These are phyloP conservation scores for Paraleonurus japonicus DNA, from an alignment of 257 asterid genomes.

Conservation along the genomic window DNA sequence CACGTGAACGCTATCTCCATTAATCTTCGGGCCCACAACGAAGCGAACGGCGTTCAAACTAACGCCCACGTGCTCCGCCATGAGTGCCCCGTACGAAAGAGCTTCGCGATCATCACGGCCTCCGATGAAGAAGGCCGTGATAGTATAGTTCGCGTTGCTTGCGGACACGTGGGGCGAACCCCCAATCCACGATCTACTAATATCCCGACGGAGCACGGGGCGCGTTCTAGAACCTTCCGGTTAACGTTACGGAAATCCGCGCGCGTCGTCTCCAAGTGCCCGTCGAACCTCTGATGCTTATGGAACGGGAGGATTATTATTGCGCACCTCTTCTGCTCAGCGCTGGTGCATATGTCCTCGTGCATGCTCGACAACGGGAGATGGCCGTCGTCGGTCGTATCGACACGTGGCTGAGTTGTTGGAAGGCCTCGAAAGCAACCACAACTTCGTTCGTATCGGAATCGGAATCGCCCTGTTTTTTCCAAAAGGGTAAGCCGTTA, in stretches of 20 bases:
- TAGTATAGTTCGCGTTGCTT: slow-evolving; percentile 48
- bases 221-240: slow-evolving; percentile 55
- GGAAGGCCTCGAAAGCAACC: slow-evolving; percentile 65
- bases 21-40: slow-evolving; percentile 24
- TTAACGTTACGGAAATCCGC: slow-evolving; percentile 50
- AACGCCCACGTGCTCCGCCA: slow-evolving; percentile 75
- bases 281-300: slow-evolving; percentile 60
- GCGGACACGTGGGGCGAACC: slow-evolving; percentile 58
- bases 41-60: slow-evolving; percentile 42
- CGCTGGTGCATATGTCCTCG: slow-evolving; percentile 57
- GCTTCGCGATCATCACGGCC: slow-evolving; percentile 75
- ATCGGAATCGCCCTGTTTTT: slow-evolving; percentile 22
- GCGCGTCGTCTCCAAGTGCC: slow-evolving; percentile 60
- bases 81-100: slow-evolving; percentile 52
- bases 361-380: slow-evolving; percentile 66
- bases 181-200: slow-evolving; percentile 71
- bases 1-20: slow-evolving; percentile 29
- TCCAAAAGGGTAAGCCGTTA: slow-evolving; percentile 73
- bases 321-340: slow-evolving; percentile 47
- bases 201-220: slow-evolving; percentile 71
- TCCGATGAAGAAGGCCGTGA: slow-evolving; percentile 55
- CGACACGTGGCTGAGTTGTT: slow-evolving; percentile 65
- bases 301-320: slow-evolving; percentile 69
- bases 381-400: slow-evolving; percentile 68
- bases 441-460: slow-evolving; percentile 43